These are phyloP conservation scores for Trypethelium eluteriae DNA, from an alignment of 495 filamentous ascomycete species.

Conservation along the genomic window DNA sequence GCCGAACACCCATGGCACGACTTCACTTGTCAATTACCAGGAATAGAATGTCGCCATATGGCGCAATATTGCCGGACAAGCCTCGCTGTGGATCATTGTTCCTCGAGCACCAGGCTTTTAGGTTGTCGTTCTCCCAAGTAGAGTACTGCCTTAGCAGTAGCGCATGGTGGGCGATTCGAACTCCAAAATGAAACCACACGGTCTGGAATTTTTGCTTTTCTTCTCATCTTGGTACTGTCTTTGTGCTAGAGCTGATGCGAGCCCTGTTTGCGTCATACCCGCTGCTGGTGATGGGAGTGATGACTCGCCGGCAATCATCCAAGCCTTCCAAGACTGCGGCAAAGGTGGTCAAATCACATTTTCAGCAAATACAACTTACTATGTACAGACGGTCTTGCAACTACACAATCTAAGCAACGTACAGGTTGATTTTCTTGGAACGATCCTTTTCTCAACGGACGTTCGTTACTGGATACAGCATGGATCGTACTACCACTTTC, in stretches of 20 bases:
- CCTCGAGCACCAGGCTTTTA: background rate
- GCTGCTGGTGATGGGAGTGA: background rate
- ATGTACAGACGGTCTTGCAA: slow-evolving; percentile 2
- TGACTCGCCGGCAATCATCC: slow-evolving; percentile 7
- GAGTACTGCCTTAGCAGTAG: background rate
- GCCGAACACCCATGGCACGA: background rate
- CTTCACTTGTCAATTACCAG: background rate
- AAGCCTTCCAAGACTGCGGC: slow-evolving; percentile 1
- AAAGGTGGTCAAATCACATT: background rate
- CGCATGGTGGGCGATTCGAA: background rate
- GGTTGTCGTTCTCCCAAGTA: background rate
- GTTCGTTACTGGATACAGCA: slow-evolving; percentile 38
- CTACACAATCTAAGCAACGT: background rate
- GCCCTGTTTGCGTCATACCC: background rate
- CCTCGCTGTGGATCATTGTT: background rate
- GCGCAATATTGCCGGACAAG: background rate
- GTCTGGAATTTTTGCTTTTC: background rate
- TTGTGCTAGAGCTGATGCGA: background rate
- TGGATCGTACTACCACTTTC: slow-evolving; percentile 35
- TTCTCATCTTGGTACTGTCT: background rate
- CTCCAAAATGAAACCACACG: background rate
- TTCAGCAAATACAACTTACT: background rate
- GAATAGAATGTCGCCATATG: background rate
- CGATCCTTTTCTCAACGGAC: slow-evolving; percentile 35
- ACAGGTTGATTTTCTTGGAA: slow-evolving; percentile 32